Conservation (phyloP, 2,329 filamentous ascomycete genomes). For the Endocalyx cinctus region DNA sequence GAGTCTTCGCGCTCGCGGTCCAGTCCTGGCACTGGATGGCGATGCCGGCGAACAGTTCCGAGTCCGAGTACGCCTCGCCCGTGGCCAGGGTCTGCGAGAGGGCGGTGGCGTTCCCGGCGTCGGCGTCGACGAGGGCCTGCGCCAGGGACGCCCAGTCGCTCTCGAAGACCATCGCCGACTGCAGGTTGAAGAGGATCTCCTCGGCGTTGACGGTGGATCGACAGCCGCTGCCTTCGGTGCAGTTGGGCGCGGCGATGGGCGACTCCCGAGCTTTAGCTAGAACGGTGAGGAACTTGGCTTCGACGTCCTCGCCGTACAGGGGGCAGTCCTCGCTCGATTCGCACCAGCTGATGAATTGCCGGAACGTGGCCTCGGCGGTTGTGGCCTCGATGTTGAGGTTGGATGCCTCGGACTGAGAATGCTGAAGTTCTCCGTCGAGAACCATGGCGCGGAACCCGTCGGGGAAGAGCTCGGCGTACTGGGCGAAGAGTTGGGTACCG, state of each 20-base stretch:
- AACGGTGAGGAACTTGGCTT: slow-evolving; percentile 20
- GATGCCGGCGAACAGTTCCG: slow-evolving; percentile 20
- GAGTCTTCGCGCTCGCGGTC: slow-evolving; percentile 16
- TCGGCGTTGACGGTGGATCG: slow-evolving; percentile 25
- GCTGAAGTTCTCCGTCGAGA: slow-evolving; percentile 41
- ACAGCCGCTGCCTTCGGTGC: slow-evolving; percentile 22
- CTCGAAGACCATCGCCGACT: slow-evolving; percentile 24
- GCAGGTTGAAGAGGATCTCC: slow-evolving; percentile 27
- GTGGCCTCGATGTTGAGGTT: slow-evolving; percentile 31
- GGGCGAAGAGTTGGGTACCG: slow-evolving; percentile 37
- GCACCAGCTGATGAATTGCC: slow-evolving; percentile 35
- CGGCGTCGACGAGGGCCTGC: slow-evolving; percentile 22
- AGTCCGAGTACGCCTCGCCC: slow-evolving; percentile 19
- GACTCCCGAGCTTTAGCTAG: slow-evolving; percentile 22
- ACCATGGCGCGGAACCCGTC: slow-evolving; percentile 35
- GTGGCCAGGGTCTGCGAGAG: slow-evolving; percentile 26
- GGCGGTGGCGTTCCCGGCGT: slow-evolving; percentile 30
- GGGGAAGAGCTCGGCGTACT: slow-evolving; percentile 41
- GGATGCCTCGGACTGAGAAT: slow-evolving; percentile 29
- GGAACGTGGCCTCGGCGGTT: slow-evolving; percentile 31
- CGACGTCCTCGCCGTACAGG: slow-evolving; percentile 24
- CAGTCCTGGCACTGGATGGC: slow-evolving; percentile 36
- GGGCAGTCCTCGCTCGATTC: slow-evolving; percentile 21
- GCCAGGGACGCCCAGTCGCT: slow-evolving; percentile 18
- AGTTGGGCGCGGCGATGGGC: slow-evolving; percentile 32